Conservation (phyloP, 2,329 filamentous ascomycete genomes). For the Pseudofabraea citricarpa region DNA sequence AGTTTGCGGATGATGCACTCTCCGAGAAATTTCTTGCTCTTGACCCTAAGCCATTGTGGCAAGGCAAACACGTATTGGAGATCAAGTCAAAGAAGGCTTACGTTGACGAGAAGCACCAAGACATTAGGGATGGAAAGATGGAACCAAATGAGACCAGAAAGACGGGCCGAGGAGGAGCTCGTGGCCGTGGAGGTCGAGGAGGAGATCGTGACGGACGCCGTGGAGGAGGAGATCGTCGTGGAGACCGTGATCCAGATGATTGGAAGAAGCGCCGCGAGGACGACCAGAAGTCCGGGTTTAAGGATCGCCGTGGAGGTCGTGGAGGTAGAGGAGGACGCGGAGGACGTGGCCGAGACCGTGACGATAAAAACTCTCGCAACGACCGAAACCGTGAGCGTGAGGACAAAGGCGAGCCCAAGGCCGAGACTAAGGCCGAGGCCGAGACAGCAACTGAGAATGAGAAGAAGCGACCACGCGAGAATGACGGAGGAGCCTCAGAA, state of each 20-base stretch:
- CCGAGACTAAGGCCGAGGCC: slow-evolving; percentile 4
- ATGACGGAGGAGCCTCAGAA: slow-evolving; percentile 18
- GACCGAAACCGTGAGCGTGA: slow-evolving; percentile 29
- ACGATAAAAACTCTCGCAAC: slow-evolving; percentile 32
- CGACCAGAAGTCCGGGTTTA: slow-evolving; percentile 57
- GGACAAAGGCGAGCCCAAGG: slow-evolving; percentile 16
- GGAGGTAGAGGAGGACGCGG: slow-evolving; percentile 39
- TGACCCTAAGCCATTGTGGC: slow-evolving; percentile 79
- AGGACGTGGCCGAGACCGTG: slow-evolving; percentile 37
- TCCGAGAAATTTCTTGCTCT: slow-evolving; percentile 75
- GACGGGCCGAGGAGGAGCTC: slow-evolving; percentile 7
- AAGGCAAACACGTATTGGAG: slow-evolving; percentile 65
- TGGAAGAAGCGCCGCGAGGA: slow-evolving; percentile 62
- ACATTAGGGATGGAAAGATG: slow-evolving; percentile 67
- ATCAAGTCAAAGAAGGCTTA: slow-evolving; percentile 90
- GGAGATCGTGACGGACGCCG: slow-evolving; percentile 23
- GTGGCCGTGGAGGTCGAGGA: slow-evolving; percentile 3
- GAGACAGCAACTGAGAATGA: slow-evolving; percentile 10
- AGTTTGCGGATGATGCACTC: slow-evolving; percentile 76
- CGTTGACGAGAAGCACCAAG: slow-evolving; percentile 68
- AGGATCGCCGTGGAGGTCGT: slow-evolving; percentile 28
- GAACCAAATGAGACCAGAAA: slow-evolving; percentile 42
- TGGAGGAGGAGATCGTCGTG: slow-evolving; percentile 31
- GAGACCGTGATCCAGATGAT: slow-evolving; percentile 45
- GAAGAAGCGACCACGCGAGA: slow-evolving; percentile 16